Evolutionary conservation across 108 stramenopile species (phyloP).

Genomic region (Mediolabrus comicus): DNA sequence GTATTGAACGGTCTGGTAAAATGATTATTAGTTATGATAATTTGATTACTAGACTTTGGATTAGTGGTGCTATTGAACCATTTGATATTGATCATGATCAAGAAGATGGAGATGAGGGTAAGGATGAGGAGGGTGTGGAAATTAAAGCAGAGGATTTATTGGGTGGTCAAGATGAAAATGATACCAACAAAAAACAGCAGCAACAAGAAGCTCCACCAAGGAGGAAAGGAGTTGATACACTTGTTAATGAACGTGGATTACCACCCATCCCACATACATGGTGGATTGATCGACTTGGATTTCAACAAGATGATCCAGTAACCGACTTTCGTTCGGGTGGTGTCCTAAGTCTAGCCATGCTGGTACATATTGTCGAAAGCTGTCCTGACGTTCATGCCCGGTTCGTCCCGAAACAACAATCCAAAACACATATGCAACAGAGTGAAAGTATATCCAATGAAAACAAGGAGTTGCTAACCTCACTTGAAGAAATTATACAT

Average conservation of each 20-base stretch:
- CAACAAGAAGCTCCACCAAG: neutral
- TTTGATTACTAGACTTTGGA: constrained; percentile 74
- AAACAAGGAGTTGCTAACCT: constrained; percentile 1
- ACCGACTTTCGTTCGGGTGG: constrained; percentile 90
- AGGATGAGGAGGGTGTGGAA: neutral
- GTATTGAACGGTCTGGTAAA: constrained; percentile 65
- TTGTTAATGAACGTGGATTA: constrained; percentile 61
- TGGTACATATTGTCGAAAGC: constrained; percentile 77
- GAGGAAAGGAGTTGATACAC: constrained; percentile 47
- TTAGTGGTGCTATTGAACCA: constrained; percentile 76
- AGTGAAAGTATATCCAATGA: neutral
- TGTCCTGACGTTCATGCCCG: constrained; percentile 46
- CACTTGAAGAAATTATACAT: constrained; percentile 33
- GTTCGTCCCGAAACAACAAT: constrained; percentile 31
- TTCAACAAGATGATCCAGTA: constrained; percentile 86
- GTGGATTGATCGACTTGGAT: constrained; percentile 81
- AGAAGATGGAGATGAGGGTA: neutral
- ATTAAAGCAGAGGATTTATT: neutral
- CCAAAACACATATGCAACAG: neutral
- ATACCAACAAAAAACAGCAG: neutral
- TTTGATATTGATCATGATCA: constrained; percentile 23
- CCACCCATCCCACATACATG: constrained; percentile 80
- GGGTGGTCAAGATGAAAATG: too few relatives aligned
- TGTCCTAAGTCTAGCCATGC: constrained; percentile 76
- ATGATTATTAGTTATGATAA: constrained; percentile 88